Conservation (phyloP, 768 basidiomycete species). For the Mycena filopes region DNA sequence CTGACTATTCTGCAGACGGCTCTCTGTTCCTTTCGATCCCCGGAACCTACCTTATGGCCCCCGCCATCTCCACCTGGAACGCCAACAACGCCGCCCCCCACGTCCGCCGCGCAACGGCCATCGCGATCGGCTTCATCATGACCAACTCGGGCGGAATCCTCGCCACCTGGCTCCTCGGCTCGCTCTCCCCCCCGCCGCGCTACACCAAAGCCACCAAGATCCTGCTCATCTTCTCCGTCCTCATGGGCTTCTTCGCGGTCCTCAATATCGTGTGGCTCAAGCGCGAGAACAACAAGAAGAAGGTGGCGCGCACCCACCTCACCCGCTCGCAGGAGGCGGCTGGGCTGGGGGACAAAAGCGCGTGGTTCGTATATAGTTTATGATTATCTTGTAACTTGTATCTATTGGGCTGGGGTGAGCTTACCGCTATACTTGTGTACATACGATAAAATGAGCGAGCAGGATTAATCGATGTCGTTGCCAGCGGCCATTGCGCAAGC, state of each 20-base stretch:
- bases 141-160: constrained; percentile 57
- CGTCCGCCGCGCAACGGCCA: constrained; percentile 56
- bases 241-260: constrained; percentile 37
- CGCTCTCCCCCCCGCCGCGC: constrained; percentile 48
- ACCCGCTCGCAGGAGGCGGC: constrained; percentile 48
- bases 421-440: not conserved
- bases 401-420: not conserved
- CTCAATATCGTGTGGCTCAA: constrained; percentile 42
- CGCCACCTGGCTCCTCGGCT: constrained; percentile 54
- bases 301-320: constrained; percentile 43
- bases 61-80: constrained; percentile 56
- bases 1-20: too few relatives aligned
- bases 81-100: constrained; percentile 64
- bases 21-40: constrained; percentile 57
- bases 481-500: too few relatives aligned
- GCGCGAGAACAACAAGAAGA: constrained; percentile 51
- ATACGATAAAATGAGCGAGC: not conserved
- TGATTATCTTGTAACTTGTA: constrained; percentile 23
- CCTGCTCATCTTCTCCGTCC: constrained; percentile 36
- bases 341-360: constrained; percentile 60
- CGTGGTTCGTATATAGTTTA: constrained; percentile 62
- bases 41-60: constrained; percentile 53
- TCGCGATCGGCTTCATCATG: constrained; percentile 55
- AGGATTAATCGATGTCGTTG: not conserved
- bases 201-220: constrained; percentile 48